Evolutionary conservation across 352 stramenopile genomes (phyloP).

Genomic region (Peronospora farinosa): DNA sequence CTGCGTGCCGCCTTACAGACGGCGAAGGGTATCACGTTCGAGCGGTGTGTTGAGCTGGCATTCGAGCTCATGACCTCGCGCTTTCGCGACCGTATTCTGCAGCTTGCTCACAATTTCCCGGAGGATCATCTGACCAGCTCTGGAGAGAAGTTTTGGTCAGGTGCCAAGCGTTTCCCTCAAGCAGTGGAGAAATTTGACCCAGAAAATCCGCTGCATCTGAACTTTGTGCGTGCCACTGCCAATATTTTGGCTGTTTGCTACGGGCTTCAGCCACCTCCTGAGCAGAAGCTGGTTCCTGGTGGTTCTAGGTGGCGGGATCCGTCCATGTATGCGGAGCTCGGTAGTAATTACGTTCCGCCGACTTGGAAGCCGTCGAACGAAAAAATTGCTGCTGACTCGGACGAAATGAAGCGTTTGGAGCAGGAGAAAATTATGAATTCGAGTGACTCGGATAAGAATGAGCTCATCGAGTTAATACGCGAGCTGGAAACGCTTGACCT

Average conservation of each 20-base stretch:
- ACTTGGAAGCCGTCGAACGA: conserved; percentile 69
- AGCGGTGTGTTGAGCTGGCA: conserved; percentile 63
- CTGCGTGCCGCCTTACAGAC: conserved; percentile 53
- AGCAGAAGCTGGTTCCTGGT: conserved; percentile 57
- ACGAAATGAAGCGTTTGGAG: conserved; percentile 60
- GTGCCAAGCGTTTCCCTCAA: conserved; percentile 78
- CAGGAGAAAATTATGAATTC: conserved; percentile 62
- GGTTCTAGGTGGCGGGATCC: conserved; percentile 82
- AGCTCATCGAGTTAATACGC: conserved; percentile 63
- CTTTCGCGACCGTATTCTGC: conserved; percentile 87
- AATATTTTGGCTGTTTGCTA: conserved; percentile 81
- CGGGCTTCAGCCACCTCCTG: conserved; percentile 60
- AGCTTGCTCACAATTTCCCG: conserved; percentile 81
- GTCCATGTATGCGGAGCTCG: conserved; percentile 55
- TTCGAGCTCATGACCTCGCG: conserved; percentile 68
- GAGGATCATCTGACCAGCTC: conserved; percentile 80
- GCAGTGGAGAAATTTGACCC: conserved; percentile 56
- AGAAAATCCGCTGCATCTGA: conserved; percentile 56
- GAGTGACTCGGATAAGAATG: conserved; percentile 53
- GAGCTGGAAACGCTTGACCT: conserved; percentile 61
- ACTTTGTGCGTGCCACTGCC: conserved; percentile 72
- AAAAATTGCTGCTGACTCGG: conserved; percentile 68
- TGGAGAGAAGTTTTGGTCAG: conserved; percentile 80
- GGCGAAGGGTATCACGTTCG: conserved; percentile 52
- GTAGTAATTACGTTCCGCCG: conserved; percentile 32